Conservation (phyloP, 768 basidiomycete species). For the Filobasidium floriforme region DNA sequence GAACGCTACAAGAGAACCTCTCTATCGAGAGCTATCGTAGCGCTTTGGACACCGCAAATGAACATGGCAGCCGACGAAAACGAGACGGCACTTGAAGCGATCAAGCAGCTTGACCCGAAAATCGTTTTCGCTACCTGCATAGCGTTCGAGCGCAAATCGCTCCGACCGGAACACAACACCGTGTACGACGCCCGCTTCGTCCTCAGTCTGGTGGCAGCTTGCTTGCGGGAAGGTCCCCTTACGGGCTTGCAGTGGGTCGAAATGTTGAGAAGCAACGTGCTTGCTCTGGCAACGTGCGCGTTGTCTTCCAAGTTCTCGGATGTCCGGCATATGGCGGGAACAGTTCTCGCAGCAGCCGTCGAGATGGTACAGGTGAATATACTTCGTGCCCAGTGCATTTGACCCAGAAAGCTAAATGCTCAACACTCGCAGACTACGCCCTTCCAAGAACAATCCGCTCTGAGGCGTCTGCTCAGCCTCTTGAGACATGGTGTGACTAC, state of each 20-base stretch:
- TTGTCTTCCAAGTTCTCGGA: conserved; percentile 60
- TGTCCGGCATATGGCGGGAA: conserved; percentile 58
- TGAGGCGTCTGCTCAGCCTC: conserved; percentile 61
- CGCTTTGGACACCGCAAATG: neutral
- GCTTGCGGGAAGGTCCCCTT: conserved; percentile 54
- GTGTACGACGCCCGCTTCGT: conserved; percentile 78
- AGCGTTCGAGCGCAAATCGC: conserved; percentile 61
- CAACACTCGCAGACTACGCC: conserved; percentile 50
- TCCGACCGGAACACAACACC: conserved; percentile 41
- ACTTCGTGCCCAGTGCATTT: conserved; percentile 15
- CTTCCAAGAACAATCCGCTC: conserved; percentile 70
- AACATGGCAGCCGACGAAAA: conserved; percentile 8
- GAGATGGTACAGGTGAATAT: conserved; percentile 56
- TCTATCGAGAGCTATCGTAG: conserved; percentile 41
- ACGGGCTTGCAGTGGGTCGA: conserved; percentile 75
- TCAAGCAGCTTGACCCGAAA: conserved; percentile 63
- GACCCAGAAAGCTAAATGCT: neutral
- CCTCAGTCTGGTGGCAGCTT: conserved; percentile 58
- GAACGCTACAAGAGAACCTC: conserved; percentile 64
- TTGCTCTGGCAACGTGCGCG: conserved; percentile 63
- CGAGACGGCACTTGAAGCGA: conserved; percentile 51
- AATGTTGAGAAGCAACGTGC: conserved; percentile 70
- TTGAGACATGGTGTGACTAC: conserved; percentile 56
- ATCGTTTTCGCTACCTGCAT: conserved; percentile 64
- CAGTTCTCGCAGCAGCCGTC: conserved; percentile 59